Evolutionary conservation across 345 rosid genomes (phyloP).

Genomic region (Eucalyptus globulus): DNA sequence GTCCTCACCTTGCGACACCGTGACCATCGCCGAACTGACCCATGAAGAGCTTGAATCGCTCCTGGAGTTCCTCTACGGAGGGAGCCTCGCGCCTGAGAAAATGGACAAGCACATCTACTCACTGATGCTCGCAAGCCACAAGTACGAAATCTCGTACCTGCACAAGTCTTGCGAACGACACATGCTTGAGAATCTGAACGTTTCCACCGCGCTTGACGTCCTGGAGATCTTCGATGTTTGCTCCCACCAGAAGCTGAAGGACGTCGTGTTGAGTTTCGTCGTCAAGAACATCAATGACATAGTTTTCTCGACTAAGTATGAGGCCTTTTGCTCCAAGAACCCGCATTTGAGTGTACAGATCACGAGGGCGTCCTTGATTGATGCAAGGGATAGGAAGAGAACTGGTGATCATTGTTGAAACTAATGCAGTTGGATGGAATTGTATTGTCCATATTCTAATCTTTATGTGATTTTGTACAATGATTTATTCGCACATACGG

Average conservation of each 20-base stretch:
- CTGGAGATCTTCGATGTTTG: slow-evolving; percentile 56
- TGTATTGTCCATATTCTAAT: background rate
- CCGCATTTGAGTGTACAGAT: slow-evolving; percentile 51
- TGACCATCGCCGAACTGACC: slow-evolving; percentile 48
- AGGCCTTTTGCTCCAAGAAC: slow-evolving; percentile 42
- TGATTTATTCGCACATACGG: background rate
- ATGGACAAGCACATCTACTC: slow-evolving; percentile 42
- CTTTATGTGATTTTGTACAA: background rate
- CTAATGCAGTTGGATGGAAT: background rate
- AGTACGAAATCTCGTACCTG: slow-evolving; percentile 60
- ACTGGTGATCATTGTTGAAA: background rate
- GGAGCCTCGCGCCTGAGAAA: slow-evolving; percentile 33
- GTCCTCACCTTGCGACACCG: slow-evolving; percentile 35
- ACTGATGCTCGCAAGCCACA: slow-evolving; percentile 55
- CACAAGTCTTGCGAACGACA: slow-evolving; percentile 45
- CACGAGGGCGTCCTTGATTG: slow-evolving; percentile 51
- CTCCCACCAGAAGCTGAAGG: slow-evolving; percentile 37
- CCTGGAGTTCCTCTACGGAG: slow-evolving; percentile 69
- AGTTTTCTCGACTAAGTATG: slow-evolving; percentile 43
- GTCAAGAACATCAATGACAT: slow-evolving; percentile 52
- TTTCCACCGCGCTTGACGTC: slow-evolving; percentile 42
- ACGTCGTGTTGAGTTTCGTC: slow-evolving; percentile 36
- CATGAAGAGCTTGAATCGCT: slow-evolving; percentile 62
- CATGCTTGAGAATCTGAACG: slow-evolving; percentile 33
- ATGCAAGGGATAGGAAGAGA: slow-evolving; percentile 22